These are phyloP conservation scores for Mycosphaerella sp. DNA, from an alignment of 2,329 filamentous ascomycete genomes.

Conservation along the genomic window DNA sequence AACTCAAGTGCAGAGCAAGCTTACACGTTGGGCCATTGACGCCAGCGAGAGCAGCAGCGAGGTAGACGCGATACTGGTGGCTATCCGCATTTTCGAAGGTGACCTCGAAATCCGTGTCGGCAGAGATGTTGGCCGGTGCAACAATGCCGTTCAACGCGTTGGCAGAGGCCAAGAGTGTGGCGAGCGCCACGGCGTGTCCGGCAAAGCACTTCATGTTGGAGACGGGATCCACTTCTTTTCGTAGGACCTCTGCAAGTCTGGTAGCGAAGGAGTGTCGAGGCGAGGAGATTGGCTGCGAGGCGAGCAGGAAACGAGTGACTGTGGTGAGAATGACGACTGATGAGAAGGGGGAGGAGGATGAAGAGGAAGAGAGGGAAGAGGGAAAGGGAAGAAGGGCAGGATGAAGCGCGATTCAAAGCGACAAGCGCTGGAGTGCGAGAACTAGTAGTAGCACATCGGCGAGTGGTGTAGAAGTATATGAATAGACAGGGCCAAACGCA, in stretches of 20 bases:
- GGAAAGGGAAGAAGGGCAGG: too few relatives aligned
- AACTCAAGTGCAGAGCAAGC: not conserved
- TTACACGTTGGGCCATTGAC: conserved; percentile 32
- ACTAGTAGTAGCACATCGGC: not conserved
- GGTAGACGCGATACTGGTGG: conserved; percentile 32
- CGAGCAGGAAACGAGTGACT: conserved; percentile 10
- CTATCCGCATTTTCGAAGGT: conserved; percentile 31
- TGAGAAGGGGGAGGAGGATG: not conserved
- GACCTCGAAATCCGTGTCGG: conserved; percentile 28
- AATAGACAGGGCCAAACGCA: conserved; percentile 1
- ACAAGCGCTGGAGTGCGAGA: not conserved
- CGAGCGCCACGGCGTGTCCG: conserved; percentile 9
- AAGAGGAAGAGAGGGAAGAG: not conserved
- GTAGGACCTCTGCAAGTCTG: not conserved
- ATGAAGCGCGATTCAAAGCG: too few relatives aligned
- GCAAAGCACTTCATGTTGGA: conserved; percentile 7
- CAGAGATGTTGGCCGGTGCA: conserved; percentile 24
- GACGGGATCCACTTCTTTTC: not conserved
- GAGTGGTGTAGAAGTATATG: conserved; percentile 1
- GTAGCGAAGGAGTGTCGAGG: not conserved
- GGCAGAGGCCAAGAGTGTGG: conserved; percentile 10
- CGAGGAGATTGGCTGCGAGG: not conserved
- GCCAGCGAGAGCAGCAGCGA: conserved; percentile 32
- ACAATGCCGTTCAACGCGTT: conserved; percentile 27
- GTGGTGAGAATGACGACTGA: conserved; percentile 2